A percentile compares a stretch with the other conserved stretches of the same genome.
These are phyloP conservation scores for Phytopythium montanum DNA, from an alignment of 352 stramenopile species.

Conservation along the genomic window DNA sequence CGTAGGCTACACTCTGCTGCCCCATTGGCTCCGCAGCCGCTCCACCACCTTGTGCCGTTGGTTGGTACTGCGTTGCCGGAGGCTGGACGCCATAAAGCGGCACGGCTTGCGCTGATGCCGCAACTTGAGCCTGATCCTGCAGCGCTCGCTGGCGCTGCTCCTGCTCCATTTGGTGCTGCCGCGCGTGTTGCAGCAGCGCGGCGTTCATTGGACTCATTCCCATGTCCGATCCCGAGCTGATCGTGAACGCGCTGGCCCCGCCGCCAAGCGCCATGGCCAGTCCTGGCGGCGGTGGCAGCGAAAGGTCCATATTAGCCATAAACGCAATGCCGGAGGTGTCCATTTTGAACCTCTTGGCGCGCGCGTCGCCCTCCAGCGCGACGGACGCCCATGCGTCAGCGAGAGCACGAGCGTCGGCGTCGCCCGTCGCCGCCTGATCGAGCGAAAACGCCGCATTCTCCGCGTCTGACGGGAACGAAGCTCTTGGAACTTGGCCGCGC, in stretches of 20 bases:
- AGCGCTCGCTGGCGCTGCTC: constrained; percentile 14
- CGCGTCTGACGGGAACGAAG: background rate
- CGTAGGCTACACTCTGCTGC: background rate
- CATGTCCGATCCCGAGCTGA: background rate
- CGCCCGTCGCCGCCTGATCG: background rate
- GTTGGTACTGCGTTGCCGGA: background rate
- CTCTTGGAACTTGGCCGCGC: too few species aligned
- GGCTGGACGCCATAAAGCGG: background rate
- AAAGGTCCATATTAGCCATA: background rate
- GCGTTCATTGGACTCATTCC: background rate
- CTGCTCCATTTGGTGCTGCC: constrained; percentile 19
- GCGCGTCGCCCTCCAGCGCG: constrained; percentile 10
- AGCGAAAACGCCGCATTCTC: background rate
- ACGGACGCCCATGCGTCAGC: constrained; percentile 11
- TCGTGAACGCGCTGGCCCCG: background rate
- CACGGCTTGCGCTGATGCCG: background rate
- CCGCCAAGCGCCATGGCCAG: constrained; percentile 2
- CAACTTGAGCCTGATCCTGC: constrained; percentile 13
- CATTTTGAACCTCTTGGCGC: constrained; percentile 31
- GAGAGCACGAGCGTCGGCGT: background rate
- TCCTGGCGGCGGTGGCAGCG: background rate
- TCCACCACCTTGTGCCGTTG: too few species aligned
- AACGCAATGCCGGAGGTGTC: constrained; percentile 8
- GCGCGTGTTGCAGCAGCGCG: constrained; percentile 16
- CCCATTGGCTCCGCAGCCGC: background rate